Base-by-base conservation (phyloP, 257 asterid genomes). In the Solanum gandarillasii region DNA sequence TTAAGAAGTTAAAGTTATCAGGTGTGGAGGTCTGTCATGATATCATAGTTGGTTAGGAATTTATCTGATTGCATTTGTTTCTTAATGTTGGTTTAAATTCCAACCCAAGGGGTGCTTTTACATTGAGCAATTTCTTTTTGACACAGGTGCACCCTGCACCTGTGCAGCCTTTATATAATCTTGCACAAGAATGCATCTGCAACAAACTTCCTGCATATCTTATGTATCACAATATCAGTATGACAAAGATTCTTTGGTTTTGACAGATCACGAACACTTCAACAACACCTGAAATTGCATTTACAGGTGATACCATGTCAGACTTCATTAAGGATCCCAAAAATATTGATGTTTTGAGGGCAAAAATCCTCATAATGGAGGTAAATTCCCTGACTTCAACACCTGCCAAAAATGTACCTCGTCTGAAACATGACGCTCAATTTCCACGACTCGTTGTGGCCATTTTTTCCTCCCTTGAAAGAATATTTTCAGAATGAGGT, bases 291-390 rank as follows among this genome's bases (percentile, higher is more conserved):
- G 99, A 97, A 91, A 90, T 97, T 87, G 99, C 99, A 34, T 97
- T 97, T 88, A 95, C 99, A 0, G 99, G 99, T 81, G 99, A 96
- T 90, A 97, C 99, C 7, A 96, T 89, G 85, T 79, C 85, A 58
- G 98, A 97, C 90, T 97, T 96, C 92, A 94, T 97, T 81, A 85
- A 89, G n/a, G 98, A 97, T 88, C 31, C 91, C 13, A 93, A 93
- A 71, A 96, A 97, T 87, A 86, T 87, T 60, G 99, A 97, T 91
- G 97, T 91, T 86, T 91, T 97, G 90, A 94, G 86, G 90, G 97
- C 98, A 73, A 97, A 93, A 92, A 91, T 97, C 91, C 98, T 97
- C 86, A 94, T 96, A 82, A 90, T 96, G 98, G 99, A 97, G 98
- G 99, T 95, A 94, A 9, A 35, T 48, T 46, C 20, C 85, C 4